Evolutionary conservation across 441 rosid species (phyloP).

Genomic region (Aleurites moluccanus): DNA sequence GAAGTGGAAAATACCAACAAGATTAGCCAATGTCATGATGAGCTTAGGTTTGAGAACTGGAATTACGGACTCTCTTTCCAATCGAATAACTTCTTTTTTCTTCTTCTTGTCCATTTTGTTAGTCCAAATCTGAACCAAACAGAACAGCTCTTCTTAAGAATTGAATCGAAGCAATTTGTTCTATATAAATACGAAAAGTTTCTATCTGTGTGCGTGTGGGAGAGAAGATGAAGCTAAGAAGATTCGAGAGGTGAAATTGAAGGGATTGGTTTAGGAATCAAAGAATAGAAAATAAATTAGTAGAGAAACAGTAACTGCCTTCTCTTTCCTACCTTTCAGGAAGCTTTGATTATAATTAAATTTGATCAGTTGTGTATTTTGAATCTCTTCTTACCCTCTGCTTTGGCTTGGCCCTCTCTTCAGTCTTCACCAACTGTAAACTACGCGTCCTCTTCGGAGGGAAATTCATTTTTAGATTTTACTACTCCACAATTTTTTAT

Average conservation of each 20-base stretch:
- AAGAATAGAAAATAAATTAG: not conserved
- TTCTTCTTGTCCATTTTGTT: slow-evolving; percentile 24
- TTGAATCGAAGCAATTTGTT: not conserved
- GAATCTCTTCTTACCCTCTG: slow-evolving; percentile 2
- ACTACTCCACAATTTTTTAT: no score
- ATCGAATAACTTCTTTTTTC: slow-evolving; percentile 66
- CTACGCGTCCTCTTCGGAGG: slow-evolving; percentile 17
- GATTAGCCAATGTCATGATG: slow-evolving; percentile 68
- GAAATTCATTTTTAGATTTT: slow-evolving; percentile 14
- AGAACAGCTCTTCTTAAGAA: not conserved
- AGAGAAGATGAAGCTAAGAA: slow-evolving; percentile 11
- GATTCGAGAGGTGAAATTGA: slow-evolving; percentile 8
- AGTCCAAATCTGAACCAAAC: not conserved
- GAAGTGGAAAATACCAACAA: slow-evolving; percentile 49
- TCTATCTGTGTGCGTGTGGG: not conserved
- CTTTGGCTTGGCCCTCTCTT: not conserved
- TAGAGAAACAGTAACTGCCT: slow-evolving; percentile 4
- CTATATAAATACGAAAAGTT: no score
- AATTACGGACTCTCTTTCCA: slow-evolving; percentile 91
- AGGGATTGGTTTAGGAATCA: slow-evolving; percentile 22
- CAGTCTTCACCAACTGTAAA: not conserved
- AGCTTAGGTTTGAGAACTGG: slow-evolving; percentile 85
- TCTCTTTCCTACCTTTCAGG: no score
- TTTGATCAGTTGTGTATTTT: no score
- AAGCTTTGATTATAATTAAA: no score